Percentiles rank a stretch among this genome's conserved stretches.
Conservation (phyloP, 2,329 filamentous ascomycete species). For the Cladophialophora chaetospira region DNA sequence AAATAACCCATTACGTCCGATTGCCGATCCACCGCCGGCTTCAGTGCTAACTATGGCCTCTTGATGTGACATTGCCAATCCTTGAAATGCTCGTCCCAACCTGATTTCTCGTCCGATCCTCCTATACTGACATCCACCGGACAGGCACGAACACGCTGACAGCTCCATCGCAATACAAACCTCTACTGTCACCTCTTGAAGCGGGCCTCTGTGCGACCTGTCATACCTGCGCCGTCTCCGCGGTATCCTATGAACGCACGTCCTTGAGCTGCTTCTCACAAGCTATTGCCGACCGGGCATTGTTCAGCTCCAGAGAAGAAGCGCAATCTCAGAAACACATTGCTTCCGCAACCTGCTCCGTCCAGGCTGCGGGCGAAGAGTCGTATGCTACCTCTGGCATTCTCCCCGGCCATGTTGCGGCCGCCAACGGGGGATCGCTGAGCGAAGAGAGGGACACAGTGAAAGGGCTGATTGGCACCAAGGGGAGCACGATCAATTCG, state of each 20-base stretch:
- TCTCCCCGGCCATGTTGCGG: conserved; percentile 4
- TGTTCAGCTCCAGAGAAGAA: conserved; percentile 20
- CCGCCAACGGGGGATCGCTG: conserved; percentile 1
- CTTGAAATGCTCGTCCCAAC: background rate
- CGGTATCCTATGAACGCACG: conserved; percentile 14
- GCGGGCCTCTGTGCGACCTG: conserved; percentile 14
- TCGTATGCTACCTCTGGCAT: conserved; percentile 3
- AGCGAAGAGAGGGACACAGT: conserved; percentile 16
- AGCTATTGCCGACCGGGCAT: conserved; percentile 17
- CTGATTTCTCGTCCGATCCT: background rate
- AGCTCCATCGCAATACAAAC: background rate
- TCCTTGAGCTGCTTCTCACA: conserved; percentile 4
- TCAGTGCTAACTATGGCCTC: background rate
- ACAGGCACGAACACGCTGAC: background rate
- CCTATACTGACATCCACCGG: background rate
- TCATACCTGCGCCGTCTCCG: conserved; percentile 1
- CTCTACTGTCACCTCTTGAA: background rate
- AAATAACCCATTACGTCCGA: conserved; percentile 9
- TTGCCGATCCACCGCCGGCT: conserved; percentile 8
- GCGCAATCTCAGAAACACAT: conserved; percentile 16
- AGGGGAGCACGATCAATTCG: background rate
- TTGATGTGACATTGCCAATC: background rate
- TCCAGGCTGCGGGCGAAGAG: background rate
- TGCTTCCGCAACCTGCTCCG: background rate
- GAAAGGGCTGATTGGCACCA: conserved; percentile 12